Base-by-base conservation (phyloP, 2,329 filamentous ascomycete species). In the Geosmithia flava region DNA sequence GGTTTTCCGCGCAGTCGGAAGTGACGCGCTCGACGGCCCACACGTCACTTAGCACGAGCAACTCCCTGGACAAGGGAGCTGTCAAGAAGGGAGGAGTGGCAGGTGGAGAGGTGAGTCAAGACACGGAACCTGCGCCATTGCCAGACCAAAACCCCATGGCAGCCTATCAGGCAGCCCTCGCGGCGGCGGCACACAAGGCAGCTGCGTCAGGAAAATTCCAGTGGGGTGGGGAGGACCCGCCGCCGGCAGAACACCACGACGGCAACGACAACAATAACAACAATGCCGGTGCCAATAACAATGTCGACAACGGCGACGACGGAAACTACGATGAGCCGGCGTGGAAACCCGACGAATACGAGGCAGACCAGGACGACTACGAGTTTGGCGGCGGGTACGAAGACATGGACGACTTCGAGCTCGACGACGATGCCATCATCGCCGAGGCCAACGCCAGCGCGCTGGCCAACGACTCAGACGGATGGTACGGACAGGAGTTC, bases 401-500 rank as follows among this genome's bases (percentile, higher is more conserved):
- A 51, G 83, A 91, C 53, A 59, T 75, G 54, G 78, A 82, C 51
- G 78, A 83, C 53, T 78, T 80, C 50, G 80, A 83, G 43, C 74
- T 86, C 46, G 86, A 87, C 50, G 89, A 97, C 54, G 90, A 96
- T 56, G 81, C 82, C 30, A 93, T 97, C 56, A 94, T 98, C 51
- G 91, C 90, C 0, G 93, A 89, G 50, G 93, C 93, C 5, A 98
- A 98, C 56, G 90, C 91, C 1, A 90, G 93, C 61, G 93, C 86
- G 1, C 72, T 98, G 7, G 91, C 93, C 44, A 90, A 88, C 55
- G 93, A 98, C 58, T 83, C 83, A 7, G 91, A 96, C 53, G 91
- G 88, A 1, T 94, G 93, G 69, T 98, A 98, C 59, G 93, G 93
- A 0, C 84, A 89, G 55, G 93, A 98, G 62, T 98, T 98, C 59